Evolutionary conservation across 2,329 filamentous ascomycete species (phyloP).

Genomic region (Exserohilum rostratum): DNA sequence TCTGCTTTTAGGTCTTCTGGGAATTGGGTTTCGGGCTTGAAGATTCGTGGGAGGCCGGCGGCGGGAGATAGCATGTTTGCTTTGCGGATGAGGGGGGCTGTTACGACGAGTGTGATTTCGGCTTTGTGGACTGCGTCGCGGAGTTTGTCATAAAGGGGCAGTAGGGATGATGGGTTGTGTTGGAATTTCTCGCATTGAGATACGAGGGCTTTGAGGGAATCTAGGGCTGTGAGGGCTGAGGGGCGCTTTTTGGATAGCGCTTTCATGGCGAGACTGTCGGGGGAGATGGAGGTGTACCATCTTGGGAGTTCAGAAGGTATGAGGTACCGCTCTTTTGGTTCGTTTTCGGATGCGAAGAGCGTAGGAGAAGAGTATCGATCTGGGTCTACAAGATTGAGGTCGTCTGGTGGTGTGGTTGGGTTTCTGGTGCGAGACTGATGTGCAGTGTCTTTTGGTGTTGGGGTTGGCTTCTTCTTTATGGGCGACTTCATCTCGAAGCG

Average conservation of each 20-base stretch:
- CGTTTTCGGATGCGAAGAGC: neutral
- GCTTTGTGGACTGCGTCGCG: conserved; percentile 49
- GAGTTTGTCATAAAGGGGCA: conserved; percentile 39
- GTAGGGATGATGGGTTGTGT: neutral
- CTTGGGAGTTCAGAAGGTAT: neutral
- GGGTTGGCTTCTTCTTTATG: neutral
- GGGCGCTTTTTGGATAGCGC: conserved; percentile 20
- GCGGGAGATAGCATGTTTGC: conserved; percentile 44
- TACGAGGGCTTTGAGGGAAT: conserved; percentile 34
- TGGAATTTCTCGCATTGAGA: conserved; percentile 19
- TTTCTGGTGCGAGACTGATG: neutral
- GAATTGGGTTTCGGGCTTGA: conserved; percentile 42
- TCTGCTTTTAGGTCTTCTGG: conserved; percentile 58
- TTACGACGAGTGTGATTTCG: conserved; percentile 43
- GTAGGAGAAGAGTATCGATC: neutral
- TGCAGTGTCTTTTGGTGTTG: neutral
- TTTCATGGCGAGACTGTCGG: neutral
- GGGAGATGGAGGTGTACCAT: conserved; percentile 24
- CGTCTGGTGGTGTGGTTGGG: neutral
- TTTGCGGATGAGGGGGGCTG: conserved; percentile 39
- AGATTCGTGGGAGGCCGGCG: conserved; percentile 51
- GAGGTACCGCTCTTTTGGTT: conserved; percentile 1
- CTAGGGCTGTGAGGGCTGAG: conserved; percentile 20
- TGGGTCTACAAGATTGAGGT: neutral
- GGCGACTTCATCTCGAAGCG: neutral